A percentile compares a stretch with the other conserved stretches of the same genome.
phyloP scores from a whole-genome alignment of 495 filamentous ascomycete genomes.

The Hypoxylon intermedium region DNA sequence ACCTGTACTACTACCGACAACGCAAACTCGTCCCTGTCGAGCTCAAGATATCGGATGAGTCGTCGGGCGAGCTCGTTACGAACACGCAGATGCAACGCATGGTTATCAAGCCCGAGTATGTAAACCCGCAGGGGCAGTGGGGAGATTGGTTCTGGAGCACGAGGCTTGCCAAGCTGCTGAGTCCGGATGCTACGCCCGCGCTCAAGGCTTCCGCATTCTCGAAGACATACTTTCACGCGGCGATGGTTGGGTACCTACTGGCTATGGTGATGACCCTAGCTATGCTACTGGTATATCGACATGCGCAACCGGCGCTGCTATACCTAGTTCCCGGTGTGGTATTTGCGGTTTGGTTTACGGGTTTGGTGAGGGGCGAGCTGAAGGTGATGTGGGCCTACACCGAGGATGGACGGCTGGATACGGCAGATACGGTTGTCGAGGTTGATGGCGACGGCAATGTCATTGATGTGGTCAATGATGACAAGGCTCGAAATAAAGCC shows the following conservation, averaged over 20 bases:
- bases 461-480: conserved; percentile 21
- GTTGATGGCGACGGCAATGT: conserved; percentile 43
- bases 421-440: conserved; percentile 55
- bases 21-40: conserved; percentile 47
- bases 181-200: conserved; percentile 50
- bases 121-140: conserved; percentile 71
- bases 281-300: conserved; percentile 77
- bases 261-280: conserved; percentile 81
- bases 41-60: conserved; percentile 46
- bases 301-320: conserved; percentile 88
- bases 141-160: conserved; percentile 85
- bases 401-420: conserved; percentile 68
- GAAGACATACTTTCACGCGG: conserved; percentile 87
- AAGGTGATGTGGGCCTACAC: conserved; percentile 79
- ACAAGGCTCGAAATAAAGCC: too few relatives aligned
- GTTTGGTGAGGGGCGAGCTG: conserved; percentile 70
- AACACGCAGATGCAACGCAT: conserved; percentile 42
- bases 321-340: conserved; percentile 93
- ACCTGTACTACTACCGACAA: conserved; percentile 72
- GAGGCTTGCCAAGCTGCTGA: conserved; percentile 38
- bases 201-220: conserved; percentile 66
- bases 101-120: conserved; percentile 63
- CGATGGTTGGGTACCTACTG: conserved; percentile 75
- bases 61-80: conserved; percentile 43
- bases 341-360: conserved; percentile 79